Conservation (phyloP, 1,284 basidiomycete species). For the Chalciporus sp. region DNA sequence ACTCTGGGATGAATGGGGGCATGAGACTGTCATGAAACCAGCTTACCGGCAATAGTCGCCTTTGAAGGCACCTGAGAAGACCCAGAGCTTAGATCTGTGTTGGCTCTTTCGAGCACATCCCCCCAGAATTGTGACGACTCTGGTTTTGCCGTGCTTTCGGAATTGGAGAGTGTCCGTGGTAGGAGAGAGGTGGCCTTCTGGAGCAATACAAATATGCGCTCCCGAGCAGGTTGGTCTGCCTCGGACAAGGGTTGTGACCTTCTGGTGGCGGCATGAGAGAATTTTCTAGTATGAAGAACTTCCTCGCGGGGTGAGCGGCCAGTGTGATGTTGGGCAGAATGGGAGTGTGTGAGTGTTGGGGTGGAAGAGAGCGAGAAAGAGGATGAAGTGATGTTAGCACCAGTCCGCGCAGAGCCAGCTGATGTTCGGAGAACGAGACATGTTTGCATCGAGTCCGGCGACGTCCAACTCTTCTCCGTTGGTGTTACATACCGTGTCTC, state of each 20-base stretch:
- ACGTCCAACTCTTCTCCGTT: background rate
- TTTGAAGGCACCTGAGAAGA: slow-evolving; percentile 23
- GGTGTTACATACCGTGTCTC: background rate
- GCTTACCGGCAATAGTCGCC: slow-evolving; percentile 52
- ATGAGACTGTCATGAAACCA: background rate
- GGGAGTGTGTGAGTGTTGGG: background rate
- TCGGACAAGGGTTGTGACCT: background rate
- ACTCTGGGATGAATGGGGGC: slow-evolving; percentile 8
- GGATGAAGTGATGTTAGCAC: background rate
- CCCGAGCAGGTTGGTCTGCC: background rate
- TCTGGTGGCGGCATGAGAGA: background rate
- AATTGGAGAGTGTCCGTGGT: slow-evolving; percentile 39
- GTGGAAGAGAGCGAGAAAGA: no score
- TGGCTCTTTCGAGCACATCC: slow-evolving; percentile 38
- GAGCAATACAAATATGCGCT: slow-evolving; percentile 35
- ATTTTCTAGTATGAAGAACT: slow-evolving; percentile 1
- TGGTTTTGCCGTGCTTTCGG: slow-evolving; percentile 9
- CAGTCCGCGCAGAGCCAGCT: slow-evolving; percentile 2
- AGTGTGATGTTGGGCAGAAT: background rate
- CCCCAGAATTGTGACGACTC: slow-evolving; percentile 43
- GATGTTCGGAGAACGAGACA: slow-evolving; percentile 27
- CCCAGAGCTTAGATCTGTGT: slow-evolving; percentile 36
- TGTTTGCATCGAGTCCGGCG: slow-evolving; percentile 25
- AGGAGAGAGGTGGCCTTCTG: slow-evolving; percentile 44
- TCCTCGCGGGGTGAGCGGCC: background rate